Percentiles rank a stretch among this genome's conserved stretches.
Evolutionary conservation across 2,329 filamentous ascomycete species (phyloP).

Genomic region (Endoconidiophora polonica): DNA sequence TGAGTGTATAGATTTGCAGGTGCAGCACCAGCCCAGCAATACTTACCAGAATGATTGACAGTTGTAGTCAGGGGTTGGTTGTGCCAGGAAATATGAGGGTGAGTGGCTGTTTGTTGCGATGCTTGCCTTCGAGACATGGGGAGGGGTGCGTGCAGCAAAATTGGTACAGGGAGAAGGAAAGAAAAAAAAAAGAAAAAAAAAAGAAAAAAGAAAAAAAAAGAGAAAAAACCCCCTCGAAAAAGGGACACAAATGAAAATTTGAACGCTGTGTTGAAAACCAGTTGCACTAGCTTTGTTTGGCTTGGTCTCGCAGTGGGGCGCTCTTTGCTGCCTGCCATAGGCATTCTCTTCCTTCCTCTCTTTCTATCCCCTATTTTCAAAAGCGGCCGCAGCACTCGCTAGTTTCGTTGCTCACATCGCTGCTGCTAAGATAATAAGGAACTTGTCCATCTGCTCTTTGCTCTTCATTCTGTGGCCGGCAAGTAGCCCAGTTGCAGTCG

Average conservation of each 20-base stretch:
- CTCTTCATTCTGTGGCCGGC: no score
- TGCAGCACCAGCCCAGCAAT: no score
- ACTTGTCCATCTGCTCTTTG: no score
- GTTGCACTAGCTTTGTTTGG: no score
- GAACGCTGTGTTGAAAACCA: no score
- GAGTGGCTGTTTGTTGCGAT: not conserved
- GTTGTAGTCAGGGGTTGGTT: conserved; percentile 2
- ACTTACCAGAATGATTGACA: conserved; percentile 4
- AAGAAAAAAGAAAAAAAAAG: not conserved
- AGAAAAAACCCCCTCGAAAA: not conserved
- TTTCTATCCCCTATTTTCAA: not conserved
- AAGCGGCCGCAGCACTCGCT: no score
- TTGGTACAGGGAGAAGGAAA: not conserved
- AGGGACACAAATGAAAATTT: no score
- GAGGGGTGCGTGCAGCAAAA: not conserved
- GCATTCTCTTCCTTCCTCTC: not conserved
- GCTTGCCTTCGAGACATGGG: not conserved
- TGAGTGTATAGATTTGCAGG: not conserved
- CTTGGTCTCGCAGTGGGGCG: not conserved
- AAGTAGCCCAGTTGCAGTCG: no score
- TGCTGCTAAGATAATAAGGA: no score
- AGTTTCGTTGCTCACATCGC: no score
- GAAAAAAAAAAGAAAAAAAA: not conserved
- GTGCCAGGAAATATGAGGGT: not conserved
- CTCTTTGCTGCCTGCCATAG: not conserved